Evolutionary conservation across 371 early-diverging fungal species (phyloP), one percentile per base, ranked within the genome.

Genomic region (Coemansia sp.): DNA sequence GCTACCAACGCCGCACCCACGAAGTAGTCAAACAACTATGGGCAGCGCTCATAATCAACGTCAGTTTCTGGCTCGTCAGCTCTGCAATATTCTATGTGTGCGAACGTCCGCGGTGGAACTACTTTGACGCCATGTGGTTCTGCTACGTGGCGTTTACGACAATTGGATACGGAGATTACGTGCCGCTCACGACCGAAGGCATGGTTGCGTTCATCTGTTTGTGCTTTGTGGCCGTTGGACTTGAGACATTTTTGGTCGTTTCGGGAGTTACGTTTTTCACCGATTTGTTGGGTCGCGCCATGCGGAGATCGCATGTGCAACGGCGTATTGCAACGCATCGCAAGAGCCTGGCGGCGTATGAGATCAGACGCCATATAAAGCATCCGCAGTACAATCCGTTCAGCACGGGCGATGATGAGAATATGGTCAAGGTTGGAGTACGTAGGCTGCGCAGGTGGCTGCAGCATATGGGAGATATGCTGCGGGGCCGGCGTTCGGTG

Each of bases 141-240:
- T 78, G 82, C 54, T 80, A 79, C 42, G 80, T 80, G 9, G 79
- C 81, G 7, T 80, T 68, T 37, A 77, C 81, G 16, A 80, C 81
- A 39, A 80, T 80, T 14, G 80, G 80, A 11, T 80, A 80, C 39
- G 81, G 81, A 21, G 81, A 80, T 52, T 30, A 71, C 21, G 68
- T 73, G 18, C 71, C 75, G 3, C 26, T 50, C 12, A 62, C 82
- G 6, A 81, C 75, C 44, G 67, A 69, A 21, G 81, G 81, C 18
- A 73, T 64, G 44, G 63, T 81, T n/a, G 72, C 80, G 25, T 80
- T 80, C 28, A 74, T 71, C 62, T 73, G 72, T 39, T 54, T 80
- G 18, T 64, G 65, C 40, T 75, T 80, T 61, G 64, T 81, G 26
- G 82, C 82, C 1, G 80, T 81, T 39, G 75, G 72, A 4, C 59